Conservation (phyloP, 1,284 basidiomycete genomes). For the Sanguinoderma infundibulare region DNA sequence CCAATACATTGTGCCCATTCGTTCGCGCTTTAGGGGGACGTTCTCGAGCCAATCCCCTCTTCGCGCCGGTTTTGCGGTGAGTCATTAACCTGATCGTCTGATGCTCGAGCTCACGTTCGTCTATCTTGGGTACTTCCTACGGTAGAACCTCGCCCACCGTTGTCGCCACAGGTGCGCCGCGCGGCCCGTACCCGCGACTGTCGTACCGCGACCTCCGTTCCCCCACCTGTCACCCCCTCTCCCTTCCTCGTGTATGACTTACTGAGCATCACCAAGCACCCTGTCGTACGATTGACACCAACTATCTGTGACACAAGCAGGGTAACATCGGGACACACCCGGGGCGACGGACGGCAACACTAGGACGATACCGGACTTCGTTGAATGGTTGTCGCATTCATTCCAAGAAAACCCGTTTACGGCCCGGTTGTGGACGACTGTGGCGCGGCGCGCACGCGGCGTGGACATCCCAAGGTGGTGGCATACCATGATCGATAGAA, state of each 20-base stretch:
- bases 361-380: constrained; percentile 15
- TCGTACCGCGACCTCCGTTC: background rate
- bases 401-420: constrained; percentile 16
- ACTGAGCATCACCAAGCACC: background rate
- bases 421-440: constrained; percentile 15
- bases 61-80: constrained; percentile 9
- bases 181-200: constrained; percentile 3
- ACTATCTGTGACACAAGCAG: constrained; percentile 15
- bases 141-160: constrained; percentile 19
- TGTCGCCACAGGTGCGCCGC: constrained; percentile 3
- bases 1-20: background rate
- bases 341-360: constrained; percentile 11
- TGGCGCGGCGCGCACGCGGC: constrained; percentile 5
- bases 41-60: constrained; percentile 1
- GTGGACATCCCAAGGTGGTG: constrained; percentile 6
- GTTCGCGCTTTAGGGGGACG: constrained; percentile 1
- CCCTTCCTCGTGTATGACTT: background rate
- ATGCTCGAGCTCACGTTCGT: constrained; percentile 8
- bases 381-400: constrained; percentile 24
- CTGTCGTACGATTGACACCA: background rate
- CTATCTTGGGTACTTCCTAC: constrained; percentile 11
- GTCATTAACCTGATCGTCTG: constrained; percentile 12
- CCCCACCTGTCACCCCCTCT: background rate
- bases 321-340: constrained; percentile 21
- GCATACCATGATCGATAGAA: constrained; percentile 8